Conservation (phyloP, 78 protist genomes). For the Thecamonas trahens region DNA sequence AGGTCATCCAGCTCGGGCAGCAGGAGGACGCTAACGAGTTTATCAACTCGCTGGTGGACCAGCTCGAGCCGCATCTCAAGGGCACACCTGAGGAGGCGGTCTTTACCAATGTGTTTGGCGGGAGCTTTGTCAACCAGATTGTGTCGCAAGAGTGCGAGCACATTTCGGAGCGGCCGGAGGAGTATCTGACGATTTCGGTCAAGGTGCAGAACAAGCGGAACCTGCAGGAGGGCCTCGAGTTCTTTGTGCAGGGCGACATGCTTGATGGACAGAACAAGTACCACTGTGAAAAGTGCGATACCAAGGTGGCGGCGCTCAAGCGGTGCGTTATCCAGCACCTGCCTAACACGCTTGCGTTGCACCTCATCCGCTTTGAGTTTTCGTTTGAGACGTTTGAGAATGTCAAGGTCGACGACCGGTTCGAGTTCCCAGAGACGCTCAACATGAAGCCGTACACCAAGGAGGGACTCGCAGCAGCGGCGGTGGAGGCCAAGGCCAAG, state of each 20-base stretch:
- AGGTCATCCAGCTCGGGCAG: slow-evolving; percentile 29
- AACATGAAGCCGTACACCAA: slow-evolving; percentile 59
- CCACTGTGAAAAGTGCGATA: slow-evolving; percentile 53
- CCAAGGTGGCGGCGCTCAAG: slow-evolving; percentile 51
- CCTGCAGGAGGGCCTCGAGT: slow-evolving; percentile 48
- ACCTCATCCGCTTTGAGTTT: slow-evolving; percentile 79
- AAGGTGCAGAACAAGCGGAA: slow-evolving; percentile 63
- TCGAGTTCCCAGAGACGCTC: slow-evolving; percentile 41
- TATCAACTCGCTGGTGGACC: slow-evolving; percentile 63
- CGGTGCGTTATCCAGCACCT: slow-evolving; percentile 49
- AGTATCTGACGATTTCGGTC: slow-evolving; percentile 29
- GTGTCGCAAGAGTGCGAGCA: slow-evolving; percentile 10
- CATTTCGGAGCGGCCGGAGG: background rate
- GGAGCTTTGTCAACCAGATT: slow-evolving; percentile 16
- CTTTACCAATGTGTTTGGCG: too few species aligned
- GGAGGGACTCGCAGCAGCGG: slow-evolving; percentile 10
- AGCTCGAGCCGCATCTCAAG: slow-evolving; percentile 45
- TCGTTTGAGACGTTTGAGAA: slow-evolving; percentile 36
- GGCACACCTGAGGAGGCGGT: too few species aligned
- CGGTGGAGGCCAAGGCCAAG: too few species aligned
- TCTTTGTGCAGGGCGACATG: slow-evolving; percentile 66
- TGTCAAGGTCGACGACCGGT: slow-evolving; percentile 36
- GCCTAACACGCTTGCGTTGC: slow-evolving; percentile 60
- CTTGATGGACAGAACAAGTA: slow-evolving; percentile 88
- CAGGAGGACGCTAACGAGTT: slow-evolving; percentile 86